Evolutionary conservation across 73 alveolate genomes (phyloP), one percentile per base, ranked within the genome.

Genomic region (Tetrahymena malaccensis): DNA sequence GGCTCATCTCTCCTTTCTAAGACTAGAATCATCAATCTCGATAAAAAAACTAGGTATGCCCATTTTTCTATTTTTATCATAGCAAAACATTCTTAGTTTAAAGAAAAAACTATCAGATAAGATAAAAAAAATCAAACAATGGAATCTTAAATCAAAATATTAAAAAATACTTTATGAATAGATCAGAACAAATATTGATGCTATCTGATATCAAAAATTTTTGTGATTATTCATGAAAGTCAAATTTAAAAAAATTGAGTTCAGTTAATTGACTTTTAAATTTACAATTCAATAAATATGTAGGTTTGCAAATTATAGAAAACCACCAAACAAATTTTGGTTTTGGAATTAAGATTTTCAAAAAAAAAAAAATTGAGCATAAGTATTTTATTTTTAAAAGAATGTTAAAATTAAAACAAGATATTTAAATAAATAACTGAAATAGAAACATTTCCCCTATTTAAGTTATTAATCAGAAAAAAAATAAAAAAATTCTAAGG

Each of bases 1-100:
- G 99, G 99, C 43, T 96, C 99, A 43, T 94, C 96, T 55, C 94
- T 96, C 37, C 94, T 95, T 27, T 93, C 97, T n/a, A 97, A 96
- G 56, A 98, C 98, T 0, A 97, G 98, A 94, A 96, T 97, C 85
- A 98, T 97, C 35, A 93, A 96, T 35, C 97, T 98, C 56, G 97
- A 97, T 57, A 96, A 96, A 40, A 97, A 96, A 50, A 98, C 99
- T 7, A 97, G 96, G 94, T 70, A 70, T 19, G 31, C 22, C 4
- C 22, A n/a, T 25, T 40, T 70, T 27, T 70, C 37, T 70, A 70
- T 27, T n/a, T 70, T 70, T 12, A 27, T 19, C 5, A 70, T n/a
- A 70, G 89, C 89, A 27, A 70, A 70, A 27, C 22, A 25, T 6
- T 4, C 3, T 21, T 19, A 50, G 27, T 15, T 50, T 50, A 50